A percentile compares a stretch with the other conserved stretches of the same genome.
phyloP scores from a whole-genome alignment of 108 stramenopile species.

The Cyclotella baltica region DNA sequence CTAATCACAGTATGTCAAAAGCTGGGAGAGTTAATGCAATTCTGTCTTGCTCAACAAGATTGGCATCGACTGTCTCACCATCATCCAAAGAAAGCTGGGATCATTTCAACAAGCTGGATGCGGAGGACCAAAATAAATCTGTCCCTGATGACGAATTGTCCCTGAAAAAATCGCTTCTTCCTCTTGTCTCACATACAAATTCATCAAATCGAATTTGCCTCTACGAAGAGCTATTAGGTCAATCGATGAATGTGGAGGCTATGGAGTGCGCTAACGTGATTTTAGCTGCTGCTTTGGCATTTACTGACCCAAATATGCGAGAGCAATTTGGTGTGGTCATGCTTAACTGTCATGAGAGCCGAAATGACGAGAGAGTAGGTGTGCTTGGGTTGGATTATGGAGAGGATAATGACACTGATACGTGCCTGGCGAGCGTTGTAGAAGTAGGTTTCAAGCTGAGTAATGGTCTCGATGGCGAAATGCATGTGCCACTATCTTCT shows the following conservation, averaged over 20 bases:
- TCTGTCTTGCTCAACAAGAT: constrained; percentile 13
- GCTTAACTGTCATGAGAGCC: constrained; percentile 26
- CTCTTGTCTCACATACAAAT: constrained; percentile 28
- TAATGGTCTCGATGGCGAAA: constrained; percentile 45
- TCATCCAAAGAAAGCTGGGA: constrained; percentile 45
- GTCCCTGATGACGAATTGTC: constrained; percentile 21
- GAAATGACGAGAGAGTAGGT: background rate
- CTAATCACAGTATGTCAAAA: constrained; percentile 32
- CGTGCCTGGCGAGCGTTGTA: constrained; percentile 24
- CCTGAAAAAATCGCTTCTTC: constrained; percentile 27
- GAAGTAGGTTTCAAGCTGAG: constrained; percentile 33
- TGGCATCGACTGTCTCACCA: constrained; percentile 22
- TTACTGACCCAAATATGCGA: constrained; percentile 33
- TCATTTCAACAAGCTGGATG: constrained; percentile 11
- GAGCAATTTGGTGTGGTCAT: constrained; percentile 28
- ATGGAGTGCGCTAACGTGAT: constrained; percentile 37
- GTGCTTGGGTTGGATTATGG: constrained; percentile 47
- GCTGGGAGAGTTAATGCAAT: constrained; percentile 35
- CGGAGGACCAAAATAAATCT: background rate
- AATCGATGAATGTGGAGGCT: constrained; percentile 46
- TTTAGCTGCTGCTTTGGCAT: constrained; percentile 31
- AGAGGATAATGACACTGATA: constrained; percentile 11
- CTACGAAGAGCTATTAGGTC: constrained; percentile 34
- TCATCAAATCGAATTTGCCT: constrained; percentile 31
- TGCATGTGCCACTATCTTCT: constrained; percentile 36